phyloP scores from a whole-genome alignment of 768 basidiomycete genomes.

The Suillus lakei region DNA sequence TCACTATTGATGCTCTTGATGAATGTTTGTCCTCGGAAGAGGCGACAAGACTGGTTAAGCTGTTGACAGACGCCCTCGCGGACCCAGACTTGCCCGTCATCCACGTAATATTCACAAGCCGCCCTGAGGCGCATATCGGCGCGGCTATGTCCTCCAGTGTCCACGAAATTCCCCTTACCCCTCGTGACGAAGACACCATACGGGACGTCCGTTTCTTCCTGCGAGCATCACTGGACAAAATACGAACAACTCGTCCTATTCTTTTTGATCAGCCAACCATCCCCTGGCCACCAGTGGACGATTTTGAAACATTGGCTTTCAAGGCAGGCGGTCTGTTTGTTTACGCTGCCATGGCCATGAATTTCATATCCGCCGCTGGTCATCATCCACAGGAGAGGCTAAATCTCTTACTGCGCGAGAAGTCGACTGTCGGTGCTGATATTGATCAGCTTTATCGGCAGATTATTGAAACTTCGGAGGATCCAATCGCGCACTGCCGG shows the following conservation, averaged over 20 bases:
- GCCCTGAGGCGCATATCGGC: background rate
- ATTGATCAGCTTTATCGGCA: background rate
- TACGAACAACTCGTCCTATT: conserved; percentile 8
- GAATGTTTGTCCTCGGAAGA: conserved; percentile 16
- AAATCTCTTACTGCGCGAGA: background rate
- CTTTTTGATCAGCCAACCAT: conserved; percentile 5
- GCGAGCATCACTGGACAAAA: conserved; percentile 15
- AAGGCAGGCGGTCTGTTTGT: conserved; percentile 19
- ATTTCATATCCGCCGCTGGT: background rate
- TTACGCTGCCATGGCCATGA: conserved; percentile 11
- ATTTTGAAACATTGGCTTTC: conserved; percentile 16
- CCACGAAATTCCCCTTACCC: background rate
- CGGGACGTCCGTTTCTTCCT: conserved; percentile 20
- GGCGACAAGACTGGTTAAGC: conserved; percentile 16
- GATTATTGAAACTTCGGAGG: background rate
- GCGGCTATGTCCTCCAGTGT: conserved; percentile 10
- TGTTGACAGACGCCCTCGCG: conserved; percentile 13
- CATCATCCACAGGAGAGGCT: background rate
- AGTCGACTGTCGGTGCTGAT: background rate
- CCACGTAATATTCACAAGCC: background rate
- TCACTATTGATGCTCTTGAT: conserved; percentile 10
- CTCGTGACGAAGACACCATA: conserved; percentile 14
- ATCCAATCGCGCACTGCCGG: background rate
- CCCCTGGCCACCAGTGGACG: conserved; percentile 21
- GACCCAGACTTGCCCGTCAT: background rate